Evolutionary conservation across 805 yeast genomes (phyloP).

Genomic region (Saturnispora zaruensis): DNA sequence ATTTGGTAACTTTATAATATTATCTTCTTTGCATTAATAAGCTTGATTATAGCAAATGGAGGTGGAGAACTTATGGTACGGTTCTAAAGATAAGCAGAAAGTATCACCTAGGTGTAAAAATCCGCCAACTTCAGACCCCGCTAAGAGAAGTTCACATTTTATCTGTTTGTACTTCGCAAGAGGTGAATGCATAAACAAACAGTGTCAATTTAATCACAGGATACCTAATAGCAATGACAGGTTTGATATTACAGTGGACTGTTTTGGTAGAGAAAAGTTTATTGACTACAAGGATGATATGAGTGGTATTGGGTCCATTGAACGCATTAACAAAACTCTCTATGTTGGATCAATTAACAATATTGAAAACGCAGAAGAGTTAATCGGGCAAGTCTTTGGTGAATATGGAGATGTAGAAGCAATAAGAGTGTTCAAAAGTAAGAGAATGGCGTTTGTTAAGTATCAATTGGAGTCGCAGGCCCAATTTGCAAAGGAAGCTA

Average conservation of each 20-base stretch:
- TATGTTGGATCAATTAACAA: constrained; percentile 44
- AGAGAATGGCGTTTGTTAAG: constrained; percentile 68
- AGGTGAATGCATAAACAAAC: constrained; percentile 68
- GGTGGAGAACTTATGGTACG: constrained; percentile 3
- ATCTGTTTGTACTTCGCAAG: constrained; percentile 83
- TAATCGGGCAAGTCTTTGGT: constrained; percentile 43
- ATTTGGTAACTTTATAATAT: background rate
- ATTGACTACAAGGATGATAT: constrained; percentile 81
- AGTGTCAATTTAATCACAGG: constrained; percentile 73
- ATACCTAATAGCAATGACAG: constrained; percentile 57
- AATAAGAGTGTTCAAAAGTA: constrained; percentile 46
- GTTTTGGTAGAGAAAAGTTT: constrained; percentile 87
- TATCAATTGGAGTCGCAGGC: constrained; percentile 64
- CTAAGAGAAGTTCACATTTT: constrained; percentile 29
- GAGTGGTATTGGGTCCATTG: constrained; percentile 87
- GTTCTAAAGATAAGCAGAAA: background rate
- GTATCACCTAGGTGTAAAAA: background rate
- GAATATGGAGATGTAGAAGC: constrained; percentile 68
- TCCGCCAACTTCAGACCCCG: background rate
- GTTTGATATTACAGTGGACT: constrained; percentile 60
- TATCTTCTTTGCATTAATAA: background rate
- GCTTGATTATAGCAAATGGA: background rate
- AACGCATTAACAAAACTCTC: constrained; percentile 59
- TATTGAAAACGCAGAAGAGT: constrained; percentile 27
- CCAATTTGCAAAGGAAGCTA: constrained; percentile 92